These are phyloP conservation scores for Stagonosporopsis vannaccii DNA, from an alignment of 2,329 filamentous ascomycete genomes.

Conservation along the genomic window DNA sequence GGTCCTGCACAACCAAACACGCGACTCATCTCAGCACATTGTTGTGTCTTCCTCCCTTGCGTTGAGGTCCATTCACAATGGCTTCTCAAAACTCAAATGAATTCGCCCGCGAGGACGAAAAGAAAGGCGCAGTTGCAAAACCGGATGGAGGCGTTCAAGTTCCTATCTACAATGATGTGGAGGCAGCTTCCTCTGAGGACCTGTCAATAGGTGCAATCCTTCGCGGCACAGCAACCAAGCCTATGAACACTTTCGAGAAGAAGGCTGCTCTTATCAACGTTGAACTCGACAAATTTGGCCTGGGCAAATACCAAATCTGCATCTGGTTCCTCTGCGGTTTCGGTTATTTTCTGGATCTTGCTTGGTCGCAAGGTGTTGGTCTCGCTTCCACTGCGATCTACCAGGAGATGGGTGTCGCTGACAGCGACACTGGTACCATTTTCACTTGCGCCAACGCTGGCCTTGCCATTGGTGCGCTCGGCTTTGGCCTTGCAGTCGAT, in stretches of 20 bases:
- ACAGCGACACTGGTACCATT: slow-evolving; percentile 32
- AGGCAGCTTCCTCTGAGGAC: slow-evolving; percentile 31
- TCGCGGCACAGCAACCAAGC: slow-evolving; percentile 36
- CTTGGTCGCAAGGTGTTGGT: slow-evolving; percentile 41
- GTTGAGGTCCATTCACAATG: slow-evolving; percentile 12
- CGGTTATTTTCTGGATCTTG: slow-evolving; percentile 42
- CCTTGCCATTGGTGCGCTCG: slow-evolving; percentile 36
- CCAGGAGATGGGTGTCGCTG: slow-evolving; percentile 39
- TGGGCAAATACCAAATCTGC: slow-evolving; percentile 40
- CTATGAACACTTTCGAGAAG: slow-evolving; percentile 39
- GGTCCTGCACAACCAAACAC: slow-evolving; percentile 16
- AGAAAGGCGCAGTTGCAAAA: not conserved
- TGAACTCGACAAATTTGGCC: slow-evolving; percentile 41
- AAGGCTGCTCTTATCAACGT: slow-evolving; percentile 42
- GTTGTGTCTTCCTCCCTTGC: slow-evolving; percentile 13
- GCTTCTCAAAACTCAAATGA: slow-evolving; percentile 6
- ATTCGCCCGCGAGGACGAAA: slow-evolving; percentile 15
- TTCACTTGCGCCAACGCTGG: slow-evolving; percentile 41
- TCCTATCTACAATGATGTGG: slow-evolving; percentile 39
- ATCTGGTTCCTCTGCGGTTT: slow-evolving; percentile 45
- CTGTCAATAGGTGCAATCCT: slow-evolving; percentile 37
- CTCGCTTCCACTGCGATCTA: slow-evolving; percentile 37
- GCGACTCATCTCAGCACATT: slow-evolving; percentile 9
- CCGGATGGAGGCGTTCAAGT: slow-evolving; percentile 25
- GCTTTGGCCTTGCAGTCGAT: slow-evolving; percentile 37